Evolutionary conservation across 805 yeast species (phyloP), one percentile per base, ranked within the genome.

Genomic region (Metschnikowia borealis): DNA sequence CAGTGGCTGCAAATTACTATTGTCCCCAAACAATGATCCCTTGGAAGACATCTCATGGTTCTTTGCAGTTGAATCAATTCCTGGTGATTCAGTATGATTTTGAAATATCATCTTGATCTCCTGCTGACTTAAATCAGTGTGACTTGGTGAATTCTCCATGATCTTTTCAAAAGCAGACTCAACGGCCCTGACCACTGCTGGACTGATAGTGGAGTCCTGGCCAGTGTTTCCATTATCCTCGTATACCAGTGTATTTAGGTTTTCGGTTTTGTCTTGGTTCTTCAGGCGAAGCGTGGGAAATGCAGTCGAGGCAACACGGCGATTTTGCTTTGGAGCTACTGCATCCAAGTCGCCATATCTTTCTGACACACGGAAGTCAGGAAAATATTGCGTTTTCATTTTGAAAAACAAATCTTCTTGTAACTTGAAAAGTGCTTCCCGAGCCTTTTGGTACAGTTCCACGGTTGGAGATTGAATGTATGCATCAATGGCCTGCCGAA

Each of bases 131-230:
- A 44, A 35, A 44, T 44, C 46, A n/a, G 33, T 36, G 23, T 44
- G 46, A 23, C 40, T 51, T 7, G 53, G 52, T 1, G 62, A 57
- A 11, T 53, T 56, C 26, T 61, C 67, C 77, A 80, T 79, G 33
- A 85, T 83, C 54, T 83, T 81, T 26, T 77, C 78, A 49, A 85
- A 75, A 2, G 87, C 89, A 61, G 80, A 82, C 59, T 84, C 87
- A 17, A 85, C 86, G 0, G 89, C 88, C 47, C 73, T 70, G 5
- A 83, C 64, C 0, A 79, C 84, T 15, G 65, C 70, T 3, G 75
- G 73, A 45, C 78, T 73, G 3, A 76, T 72, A n/a, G 37, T 14
- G 3, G 50, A 31, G 5, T 46, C 39, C 6, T 15, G 26, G 14
- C 8, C n/a, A n/a, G 3, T 3, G 5, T 34, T 33, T 34, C 13